Evolutionary conservation across 371 early-diverging fungal species (phyloP).

Genomic region (Rhizopus delemar): DNA sequence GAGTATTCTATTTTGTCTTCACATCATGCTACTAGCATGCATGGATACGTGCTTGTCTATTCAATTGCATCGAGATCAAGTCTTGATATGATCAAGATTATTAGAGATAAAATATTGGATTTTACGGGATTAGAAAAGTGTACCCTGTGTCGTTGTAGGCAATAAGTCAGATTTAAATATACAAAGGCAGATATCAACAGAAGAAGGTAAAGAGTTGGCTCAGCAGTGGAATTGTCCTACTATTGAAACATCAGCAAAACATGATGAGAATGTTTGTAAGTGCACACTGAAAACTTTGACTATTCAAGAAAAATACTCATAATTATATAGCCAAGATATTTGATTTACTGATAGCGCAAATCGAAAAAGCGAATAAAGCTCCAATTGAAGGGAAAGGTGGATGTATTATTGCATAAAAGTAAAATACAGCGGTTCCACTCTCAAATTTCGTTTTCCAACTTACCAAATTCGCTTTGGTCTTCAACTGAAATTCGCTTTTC

Average conservation of each 20-base stretch:
- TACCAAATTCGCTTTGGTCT: no score
- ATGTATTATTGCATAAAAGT: conserved; percentile 31
- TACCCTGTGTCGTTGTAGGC: conserved; percentile 88
- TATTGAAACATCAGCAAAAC: conserved; percentile 90
- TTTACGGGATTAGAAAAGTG: conserved; percentile 87
- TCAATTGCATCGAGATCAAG: conserved; percentile 84
- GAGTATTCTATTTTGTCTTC: conserved; percentile 92
- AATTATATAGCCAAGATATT: conserved; percentile 59
- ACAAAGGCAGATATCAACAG: conserved; percentile 77
- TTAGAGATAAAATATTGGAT: conserved; percentile 94
- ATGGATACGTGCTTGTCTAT: conserved; percentile 93
- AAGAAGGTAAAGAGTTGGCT: conserved; percentile 80
- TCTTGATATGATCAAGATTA: conserved; percentile 86
- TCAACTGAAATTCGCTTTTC: no score
- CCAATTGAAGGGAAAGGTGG: conserved; percentile 59
- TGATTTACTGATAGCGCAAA: conserved; percentile 66
- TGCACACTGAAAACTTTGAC: conserved; percentile 22
- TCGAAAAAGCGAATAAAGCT: conserved; percentile 67
- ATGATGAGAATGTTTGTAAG: conserved; percentile 84
- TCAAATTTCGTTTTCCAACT: no score
- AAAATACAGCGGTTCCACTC: not conserved
- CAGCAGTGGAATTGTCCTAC: conserved; percentile 81
- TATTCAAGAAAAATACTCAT: not conserved
- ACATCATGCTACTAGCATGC: conserved; percentile 87
- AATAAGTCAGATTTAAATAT: conserved; percentile 90